Conservation (phyloP, 805 yeast genomes). For the Wickerhamiella australiensis region DNA sequence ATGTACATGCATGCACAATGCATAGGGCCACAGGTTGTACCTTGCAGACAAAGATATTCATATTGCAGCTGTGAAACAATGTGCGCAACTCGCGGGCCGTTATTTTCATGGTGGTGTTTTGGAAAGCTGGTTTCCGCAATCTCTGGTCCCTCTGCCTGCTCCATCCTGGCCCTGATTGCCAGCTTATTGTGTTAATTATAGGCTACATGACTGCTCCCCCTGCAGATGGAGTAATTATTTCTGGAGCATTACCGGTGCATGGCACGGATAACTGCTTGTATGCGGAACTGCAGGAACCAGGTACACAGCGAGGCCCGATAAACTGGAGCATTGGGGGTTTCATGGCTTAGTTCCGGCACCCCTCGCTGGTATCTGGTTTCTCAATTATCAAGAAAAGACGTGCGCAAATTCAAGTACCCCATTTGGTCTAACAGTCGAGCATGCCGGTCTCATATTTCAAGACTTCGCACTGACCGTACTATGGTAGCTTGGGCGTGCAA, state of each 20-base stretch:
- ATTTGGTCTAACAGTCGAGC: neutral
- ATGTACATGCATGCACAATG: neutral
- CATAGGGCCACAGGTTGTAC: slow-evolving; percentile 1
- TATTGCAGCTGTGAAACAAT: neutral
- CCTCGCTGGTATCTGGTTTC: neutral
- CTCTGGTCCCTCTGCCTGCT: too few species aligned
- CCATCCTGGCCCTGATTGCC: too few species aligned
- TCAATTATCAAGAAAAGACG: neutral
- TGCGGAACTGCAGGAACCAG: slow-evolving; percentile 7
- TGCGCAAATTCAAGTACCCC: neutral
- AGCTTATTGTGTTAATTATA: neutral
- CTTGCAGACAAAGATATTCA: slow-evolving; percentile 1
- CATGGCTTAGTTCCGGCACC: too few species aligned
- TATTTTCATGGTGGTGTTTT: neutral
- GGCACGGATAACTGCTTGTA: neutral
- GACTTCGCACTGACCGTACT: neutral
- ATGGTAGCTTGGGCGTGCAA: neutral
- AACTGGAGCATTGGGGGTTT: neutral
- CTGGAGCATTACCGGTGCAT: neutral
- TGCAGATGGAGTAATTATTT: neutral
- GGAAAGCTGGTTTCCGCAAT: neutral
- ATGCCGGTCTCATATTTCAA: slow-evolving; percentile 1
- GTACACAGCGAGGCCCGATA: neutral
- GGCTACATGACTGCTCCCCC: neutral
- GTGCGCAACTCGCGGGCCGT: neutral